Percentiles rank a stretch among this genome's conserved stretches.
phyloP scores from a whole-genome alignment of 2,329 filamentous ascomycete genomes.

The Trichoderma endophyticum region DNA sequence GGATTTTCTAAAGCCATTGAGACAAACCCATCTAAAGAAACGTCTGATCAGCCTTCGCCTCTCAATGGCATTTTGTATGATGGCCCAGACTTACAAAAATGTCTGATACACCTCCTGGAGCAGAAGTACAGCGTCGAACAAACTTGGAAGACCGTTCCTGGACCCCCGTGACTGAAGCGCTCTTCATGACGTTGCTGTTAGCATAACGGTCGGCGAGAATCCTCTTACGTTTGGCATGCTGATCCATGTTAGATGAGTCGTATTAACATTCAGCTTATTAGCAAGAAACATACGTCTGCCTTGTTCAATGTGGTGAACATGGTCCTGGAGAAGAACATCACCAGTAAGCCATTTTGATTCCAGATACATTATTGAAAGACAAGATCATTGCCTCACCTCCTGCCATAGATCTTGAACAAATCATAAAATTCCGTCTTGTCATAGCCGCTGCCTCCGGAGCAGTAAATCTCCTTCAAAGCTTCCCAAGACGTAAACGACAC shows the following conservation, averaged over 20 bases:
- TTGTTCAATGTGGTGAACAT: constrained; percentile 60
- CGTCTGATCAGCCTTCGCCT: constrained; percentile 1
- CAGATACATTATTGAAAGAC: background rate
- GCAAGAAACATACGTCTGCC: constrained; percentile 42
- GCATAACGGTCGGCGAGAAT: constrained; percentile 65
- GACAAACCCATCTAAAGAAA: constrained; percentile 31
- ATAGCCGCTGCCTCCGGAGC: constrained; percentile 58
- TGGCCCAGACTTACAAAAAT: constrained; percentile 50
- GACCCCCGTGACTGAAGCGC: constrained; percentile 55
- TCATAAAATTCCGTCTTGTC: constrained; percentile 65
- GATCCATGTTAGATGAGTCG: background rate
- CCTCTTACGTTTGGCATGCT: constrained; percentile 63
- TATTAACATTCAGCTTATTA: too few species aligned
- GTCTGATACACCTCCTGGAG: constrained; percentile 49
- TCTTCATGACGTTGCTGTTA: constrained; percentile 62
- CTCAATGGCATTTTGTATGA: background rate
- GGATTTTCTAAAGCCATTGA: background rate
- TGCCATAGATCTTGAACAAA: constrained; percentile 56
- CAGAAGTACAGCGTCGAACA: constrained; percentile 48
- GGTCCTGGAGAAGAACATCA: constrained; percentile 37
- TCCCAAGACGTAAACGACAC: constrained; percentile 55
- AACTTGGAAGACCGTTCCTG: constrained; percentile 55
- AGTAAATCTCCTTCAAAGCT: constrained; percentile 62
- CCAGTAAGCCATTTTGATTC: background rate
- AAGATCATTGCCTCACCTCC: constrained; percentile 41